phyloP scores from a whole-genome alignment of 495 filamentous ascomycete species.

The Tuber indicum region DNA sequence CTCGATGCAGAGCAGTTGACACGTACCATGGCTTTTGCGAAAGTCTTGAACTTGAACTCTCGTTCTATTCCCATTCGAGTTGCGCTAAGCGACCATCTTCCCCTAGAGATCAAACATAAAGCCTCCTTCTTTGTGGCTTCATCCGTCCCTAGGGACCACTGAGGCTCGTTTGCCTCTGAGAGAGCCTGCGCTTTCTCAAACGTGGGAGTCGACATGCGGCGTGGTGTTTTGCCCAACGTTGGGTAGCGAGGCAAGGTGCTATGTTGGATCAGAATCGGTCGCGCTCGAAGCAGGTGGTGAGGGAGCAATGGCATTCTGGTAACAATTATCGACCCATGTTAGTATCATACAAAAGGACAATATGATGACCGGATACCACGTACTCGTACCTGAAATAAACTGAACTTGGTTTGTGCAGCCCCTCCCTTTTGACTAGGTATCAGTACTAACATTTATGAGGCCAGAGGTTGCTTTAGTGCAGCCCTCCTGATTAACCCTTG shows the following conservation, averaged over 20 bases:
- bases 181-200: neutral
- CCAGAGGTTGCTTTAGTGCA: neutral
- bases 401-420: neutral
- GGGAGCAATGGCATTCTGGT: slow-evolving; percentile 17
- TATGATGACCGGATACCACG: neutral
- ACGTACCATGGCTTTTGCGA: slow-evolving; percentile 58
- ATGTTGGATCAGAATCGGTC: neutral
- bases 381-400: neutral
- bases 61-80: slow-evolving; percentile 53
- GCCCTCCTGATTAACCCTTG: neutral
- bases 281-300: slow-evolving; percentile 6
- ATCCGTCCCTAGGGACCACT: slow-evolving; percentile 22
- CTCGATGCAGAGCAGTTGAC: slow-evolving; percentile 1
- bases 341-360: neutral
- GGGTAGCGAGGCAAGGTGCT: neutral
- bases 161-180: slow-evolving; percentile 6
- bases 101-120: slow-evolving; percentile 40
- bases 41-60: slow-evolving; percentile 57
- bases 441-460: neutral
- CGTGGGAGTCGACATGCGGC: neutral
- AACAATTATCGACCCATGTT: neutral
- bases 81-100: slow-evolving; percentile 51
- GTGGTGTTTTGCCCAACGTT: slow-evolving; percentile 11
- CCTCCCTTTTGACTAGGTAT: neutral
- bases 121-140: slow-evolving; percentile 28